Conservation (phyloP, 495 filamentous ascomycete genomes). For the Pseudoneurospora amorphoporcata region DNA sequence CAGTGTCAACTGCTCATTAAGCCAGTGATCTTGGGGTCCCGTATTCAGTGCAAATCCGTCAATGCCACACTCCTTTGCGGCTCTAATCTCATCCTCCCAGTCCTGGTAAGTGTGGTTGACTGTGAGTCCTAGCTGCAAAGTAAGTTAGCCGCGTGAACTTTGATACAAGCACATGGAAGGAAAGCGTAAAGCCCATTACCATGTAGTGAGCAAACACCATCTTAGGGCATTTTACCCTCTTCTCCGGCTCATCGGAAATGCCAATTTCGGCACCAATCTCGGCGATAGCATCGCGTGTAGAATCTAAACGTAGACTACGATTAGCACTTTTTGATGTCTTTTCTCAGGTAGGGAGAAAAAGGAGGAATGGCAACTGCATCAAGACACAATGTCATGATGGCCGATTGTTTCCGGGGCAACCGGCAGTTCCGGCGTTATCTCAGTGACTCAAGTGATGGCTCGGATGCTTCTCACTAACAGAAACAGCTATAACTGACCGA, state of each 20-base stretch:
- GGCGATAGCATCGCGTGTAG: neutral
- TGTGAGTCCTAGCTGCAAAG: slow-evolving; percentile 31
- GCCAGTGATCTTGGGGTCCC: slow-evolving; percentile 42
- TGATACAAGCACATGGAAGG: neutral
- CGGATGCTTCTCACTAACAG: neutral
- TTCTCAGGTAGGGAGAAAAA: neutral
- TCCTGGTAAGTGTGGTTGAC: slow-evolving; percentile 32
- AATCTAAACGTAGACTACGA: neutral
- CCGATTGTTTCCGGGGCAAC: neutral
- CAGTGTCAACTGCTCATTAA: slow-evolving; percentile 35
- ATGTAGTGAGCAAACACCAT: slow-evolving; percentile 37
- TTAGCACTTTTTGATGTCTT: neutral
- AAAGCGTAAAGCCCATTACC: slow-evolving; percentile 9
- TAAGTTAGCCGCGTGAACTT: neutral
- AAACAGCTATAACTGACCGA: neutral
- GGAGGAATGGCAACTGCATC: neutral
- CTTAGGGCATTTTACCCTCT: neutral
- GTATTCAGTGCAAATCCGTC: slow-evolving; percentile 68
- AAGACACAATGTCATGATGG: neutral
- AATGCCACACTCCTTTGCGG: slow-evolving; percentile 52
- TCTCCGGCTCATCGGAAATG: neutral
- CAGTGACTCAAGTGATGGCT: neutral
- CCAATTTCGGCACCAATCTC: neutral
- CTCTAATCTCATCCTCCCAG: slow-evolving; percentile 50
- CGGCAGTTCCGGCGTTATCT: neutral